A percentile compares a stretch with the other conserved stretches of the same genome.
phyloP scores from a whole-genome alignment of 2,329 filamentous ascomycete genomes.

The Colletotrichum ledebouriae region DNA sequence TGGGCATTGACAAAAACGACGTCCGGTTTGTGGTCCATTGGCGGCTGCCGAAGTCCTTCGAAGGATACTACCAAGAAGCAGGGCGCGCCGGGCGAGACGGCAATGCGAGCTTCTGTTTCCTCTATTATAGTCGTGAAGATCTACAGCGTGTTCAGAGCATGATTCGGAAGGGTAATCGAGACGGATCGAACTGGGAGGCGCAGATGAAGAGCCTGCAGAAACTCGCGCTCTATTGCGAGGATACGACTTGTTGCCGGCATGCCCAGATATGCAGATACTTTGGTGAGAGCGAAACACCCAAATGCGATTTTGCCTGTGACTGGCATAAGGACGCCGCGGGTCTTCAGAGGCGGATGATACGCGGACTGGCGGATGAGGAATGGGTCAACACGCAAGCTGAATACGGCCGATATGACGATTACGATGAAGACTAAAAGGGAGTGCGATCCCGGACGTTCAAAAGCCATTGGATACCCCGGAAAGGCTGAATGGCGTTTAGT shows the following conservation, averaged over 20 bases:
- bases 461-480: neutral
- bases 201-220: conserved; percentile 74
- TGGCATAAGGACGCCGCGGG: conserved; percentile 77
- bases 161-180: conserved; percentile 62
- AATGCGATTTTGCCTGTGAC: conserved; percentile 82
- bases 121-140: conserved; percentile 93
- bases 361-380: conserved; percentile 70
- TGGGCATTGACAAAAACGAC: conserved; percentile 97
- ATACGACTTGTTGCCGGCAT: conserved; percentile 80
- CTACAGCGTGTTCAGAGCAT: conserved; percentile 78
- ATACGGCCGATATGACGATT: conserved; percentile 68
- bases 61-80: conserved; percentile 96
- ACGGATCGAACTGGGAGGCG: conserved; percentile 59
- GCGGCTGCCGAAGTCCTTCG: conserved; percentile 93
- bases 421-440: conserved; percentile 60
- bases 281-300: conserved; percentile 71
- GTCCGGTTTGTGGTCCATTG: conserved; percentile 96
- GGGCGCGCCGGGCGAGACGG: conserved; percentile 92
- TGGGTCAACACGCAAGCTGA: conserved; percentile 74
- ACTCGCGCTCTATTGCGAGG: conserved; percentile 86
- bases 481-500: neutral
- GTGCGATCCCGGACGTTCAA: neutral
- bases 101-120: conserved; percentile 85
- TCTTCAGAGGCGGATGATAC: conserved; percentile 69
- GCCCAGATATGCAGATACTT: conserved; percentile 82